Base-by-base conservation (phyloP, 179 eudicot species). In the Dionaea muscipula region DNA sequence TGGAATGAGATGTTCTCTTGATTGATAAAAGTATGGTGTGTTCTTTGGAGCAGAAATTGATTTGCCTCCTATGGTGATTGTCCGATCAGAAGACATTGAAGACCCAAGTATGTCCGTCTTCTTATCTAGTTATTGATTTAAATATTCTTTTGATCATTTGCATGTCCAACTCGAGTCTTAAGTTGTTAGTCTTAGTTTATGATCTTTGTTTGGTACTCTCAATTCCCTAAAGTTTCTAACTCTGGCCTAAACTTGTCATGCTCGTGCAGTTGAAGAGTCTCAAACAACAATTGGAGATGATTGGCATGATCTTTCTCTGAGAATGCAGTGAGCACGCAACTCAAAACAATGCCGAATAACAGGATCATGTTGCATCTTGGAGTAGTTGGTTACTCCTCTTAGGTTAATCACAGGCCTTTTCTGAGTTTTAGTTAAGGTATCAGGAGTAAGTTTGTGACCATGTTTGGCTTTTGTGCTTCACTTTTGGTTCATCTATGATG, bases 221-320 rank as follows among this genome's bases (percentile, higher is more conserved):
- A 62, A n/a, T 21, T 33, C 1, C 31, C 45, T 5, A 2, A 13
- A 17, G 4, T 21, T 47, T 47, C 14, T 7, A 26, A 15, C 24
- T 22, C 49, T 39, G 11, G 11, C 35, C 2, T 20, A 25, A 38
- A 10, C 60, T 38, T 10, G 5, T 23, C 47, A 1, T 51, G 51
- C 5, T 55, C 47, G 50, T 44, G 24, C 75, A 84, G 94, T 68
- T 70, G 81, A 77, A 62, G 87, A 81, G 67, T 46, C 68, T 59
- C 83, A 72, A 47, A 73, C 49, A 63, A 61, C 72, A 46, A 75
- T 75, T 21, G 73, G 70, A 58, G 85, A 84, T 68, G 68, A 70
- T 31, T 84, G 94, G 94, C 85, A 69, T 21, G 94, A 84, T 66
- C 87, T 81, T 67, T 84, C 84, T 15, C 60, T 81, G 66, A 81